Percentiles rank a stretch among this genome's conserved stretches.
Evolutionary conservation across 768 basidiomycete genomes (phyloP).

Genomic region (Leccinum uliginosum): DNA sequence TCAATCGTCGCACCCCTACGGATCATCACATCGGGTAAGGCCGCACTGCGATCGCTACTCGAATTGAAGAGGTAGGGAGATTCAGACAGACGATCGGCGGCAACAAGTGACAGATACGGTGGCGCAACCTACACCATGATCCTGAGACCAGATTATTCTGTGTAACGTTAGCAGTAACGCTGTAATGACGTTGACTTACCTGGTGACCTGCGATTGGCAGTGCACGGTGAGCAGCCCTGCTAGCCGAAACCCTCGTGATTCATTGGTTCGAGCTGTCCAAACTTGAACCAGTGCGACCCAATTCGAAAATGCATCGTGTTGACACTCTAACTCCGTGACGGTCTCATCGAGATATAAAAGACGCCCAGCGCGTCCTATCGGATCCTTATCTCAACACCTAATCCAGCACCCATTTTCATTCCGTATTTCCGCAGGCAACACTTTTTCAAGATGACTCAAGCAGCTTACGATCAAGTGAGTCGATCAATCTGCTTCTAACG

Average conservation of each 20-base stretch:
- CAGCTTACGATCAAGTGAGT: constrained; percentile 21
- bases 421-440: not conserved
- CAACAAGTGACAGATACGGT: not conserved
- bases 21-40: no score
- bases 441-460: constrained; percentile 10
- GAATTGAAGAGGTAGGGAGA: not conserved
- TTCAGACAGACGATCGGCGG: not conserved
- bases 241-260: not conserved
- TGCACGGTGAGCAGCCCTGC: not conserved
- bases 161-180: not conserved
- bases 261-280: not conserved
- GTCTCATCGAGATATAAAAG: constrained; percentile 15
- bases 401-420: not conserved
- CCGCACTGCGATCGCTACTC: not conserved
- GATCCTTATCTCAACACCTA: constrained; percentile 9
- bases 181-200: not conserved
- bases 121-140: not conserved
- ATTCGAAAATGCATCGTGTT: not conserved
- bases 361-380: not conserved
- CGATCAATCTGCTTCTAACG: not conserved
- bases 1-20: not conserved
- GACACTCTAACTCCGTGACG: no score
- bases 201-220: not conserved
- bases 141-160: not conserved
- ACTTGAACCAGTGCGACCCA: constrained; percentile 5